phyloP scores from a whole-genome alignment of 306 rosid genomes.

The Castanopsis chinensis region DNA sequence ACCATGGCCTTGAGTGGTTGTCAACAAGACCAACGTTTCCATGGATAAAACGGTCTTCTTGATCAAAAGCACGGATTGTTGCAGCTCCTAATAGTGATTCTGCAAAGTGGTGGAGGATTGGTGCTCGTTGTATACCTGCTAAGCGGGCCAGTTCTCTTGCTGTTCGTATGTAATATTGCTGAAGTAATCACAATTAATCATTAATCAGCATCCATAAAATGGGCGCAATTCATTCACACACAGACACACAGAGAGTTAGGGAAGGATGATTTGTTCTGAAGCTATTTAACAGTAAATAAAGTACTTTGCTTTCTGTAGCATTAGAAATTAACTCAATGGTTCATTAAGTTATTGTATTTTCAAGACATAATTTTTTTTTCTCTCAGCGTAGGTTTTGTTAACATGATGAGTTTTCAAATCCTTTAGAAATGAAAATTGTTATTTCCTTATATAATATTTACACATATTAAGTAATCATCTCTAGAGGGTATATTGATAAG shows the following conservation, averaged over 20 bases:
- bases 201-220: constrained; percentile 6
- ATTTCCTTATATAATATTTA: neutral
- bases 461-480: neutral
- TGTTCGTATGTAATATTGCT: constrained; percentile 86
- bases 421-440: neutral
- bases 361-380: neutral
- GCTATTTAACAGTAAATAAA: neutral
- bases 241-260: too few relatives aligned
- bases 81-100: constrained; percentile 91
- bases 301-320: neutral
- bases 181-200: constrained; percentile 27
- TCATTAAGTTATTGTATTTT: neutral
- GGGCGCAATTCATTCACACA: too few relatives aligned
- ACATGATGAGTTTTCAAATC: neutral
- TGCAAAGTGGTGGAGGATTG: constrained; percentile 89
- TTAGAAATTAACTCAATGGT: neutral
- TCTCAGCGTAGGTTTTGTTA: neutral
- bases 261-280: neutral
- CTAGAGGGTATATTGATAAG: neutral
- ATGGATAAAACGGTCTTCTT: constrained; percentile 59
- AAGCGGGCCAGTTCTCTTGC: constrained; percentile 94
- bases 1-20: constrained; percentile 86
- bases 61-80: constrained; percentile 84
- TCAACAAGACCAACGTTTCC: constrained; percentile 71
- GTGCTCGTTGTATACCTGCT: constrained; percentile 75